Evolutionary conservation across 2,329 filamentous ascomycete genomes (phyloP).

Genomic region (Didymella glomerata): DNA sequence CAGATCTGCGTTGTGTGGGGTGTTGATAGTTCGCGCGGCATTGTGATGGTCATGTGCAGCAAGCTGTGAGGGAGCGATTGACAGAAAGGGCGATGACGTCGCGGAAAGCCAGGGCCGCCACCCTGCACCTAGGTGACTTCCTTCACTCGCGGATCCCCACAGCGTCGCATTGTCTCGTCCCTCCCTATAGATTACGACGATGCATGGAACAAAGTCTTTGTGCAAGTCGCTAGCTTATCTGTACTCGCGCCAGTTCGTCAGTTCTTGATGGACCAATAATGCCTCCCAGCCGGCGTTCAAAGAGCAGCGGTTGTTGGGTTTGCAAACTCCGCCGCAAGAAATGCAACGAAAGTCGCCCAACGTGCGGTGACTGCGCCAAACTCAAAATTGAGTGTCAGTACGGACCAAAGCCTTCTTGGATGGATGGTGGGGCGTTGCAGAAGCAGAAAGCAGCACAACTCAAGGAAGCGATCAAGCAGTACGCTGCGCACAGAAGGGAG

Average conservation of each 20-base stretch:
- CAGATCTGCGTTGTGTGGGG: no score
- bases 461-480: slow-evolving; percentile 26
- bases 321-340: slow-evolving; percentile 30
- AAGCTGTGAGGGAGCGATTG: neutral
- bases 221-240: neutral
- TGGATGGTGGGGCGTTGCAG: slow-evolving; percentile 24
- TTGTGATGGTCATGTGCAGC: neutral
- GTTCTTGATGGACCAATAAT: neutral
- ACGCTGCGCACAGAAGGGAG: slow-evolving; percentile 21
- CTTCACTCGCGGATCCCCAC: neutral
- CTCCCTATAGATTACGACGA: neutral
- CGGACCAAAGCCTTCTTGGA: slow-evolving; percentile 25
- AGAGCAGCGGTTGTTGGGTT: slow-evolving; percentile 28
- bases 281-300: neutral
- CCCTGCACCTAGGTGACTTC: no score
- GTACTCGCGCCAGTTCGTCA: neutral
- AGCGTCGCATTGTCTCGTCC: neutral
- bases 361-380: slow-evolving; percentile 20
- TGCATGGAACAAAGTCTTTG: neutral
- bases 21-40: neutral
- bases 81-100: neutral
- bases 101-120: no score
- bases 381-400: slow-evolving; percentile 23
- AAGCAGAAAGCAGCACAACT: slow-evolving; percentile 15
- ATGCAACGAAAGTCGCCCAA: slow-evolving; percentile 22